Conservation (phyloP, 306 rosid genomes). For the Dalbergia cultrata region DNA sequence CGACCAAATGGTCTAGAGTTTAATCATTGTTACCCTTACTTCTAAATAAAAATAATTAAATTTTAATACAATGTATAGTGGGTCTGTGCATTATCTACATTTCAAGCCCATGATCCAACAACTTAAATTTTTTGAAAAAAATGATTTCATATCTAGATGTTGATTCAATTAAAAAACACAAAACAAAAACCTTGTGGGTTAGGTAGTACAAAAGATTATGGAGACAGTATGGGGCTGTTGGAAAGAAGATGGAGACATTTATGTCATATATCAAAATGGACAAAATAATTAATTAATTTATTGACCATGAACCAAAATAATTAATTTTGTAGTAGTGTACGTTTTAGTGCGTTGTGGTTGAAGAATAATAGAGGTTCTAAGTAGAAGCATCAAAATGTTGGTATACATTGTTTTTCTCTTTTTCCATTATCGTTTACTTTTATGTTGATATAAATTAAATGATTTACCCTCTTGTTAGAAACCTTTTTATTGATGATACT, state of each 20-base stretch:
- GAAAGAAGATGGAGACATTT: constrained; percentile 14
- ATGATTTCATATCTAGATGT: too few species aligned
- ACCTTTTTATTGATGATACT: background rate
- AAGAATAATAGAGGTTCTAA: background rate
- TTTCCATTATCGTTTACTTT: background rate
- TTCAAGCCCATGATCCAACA: too few species aligned
- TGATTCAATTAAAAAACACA: background rate
- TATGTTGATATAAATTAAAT: background rate
- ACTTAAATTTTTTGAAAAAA: too few species aligned
- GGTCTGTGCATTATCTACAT: too few species aligned
- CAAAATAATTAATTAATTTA: background rate
- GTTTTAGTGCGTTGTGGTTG: background rate
- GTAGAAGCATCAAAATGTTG: constrained; percentile 5
- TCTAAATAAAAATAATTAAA: too few species aligned
- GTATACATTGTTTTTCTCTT: background rate
- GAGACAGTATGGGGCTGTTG: background rate
- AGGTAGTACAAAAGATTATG: background rate
- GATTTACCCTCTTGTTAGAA: background rate
- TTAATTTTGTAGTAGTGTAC: background rate
- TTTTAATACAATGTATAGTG: too few species aligned
- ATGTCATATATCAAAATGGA: constrained; percentile 13
- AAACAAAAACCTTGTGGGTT: background rate
- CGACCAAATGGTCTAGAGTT: too few species aligned
- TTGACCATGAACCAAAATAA: too few species aligned
- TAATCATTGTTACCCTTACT: too few species aligned